These are phyloP conservation scores for Linderniella brevidens DNA, from an alignment of 257 asterid species.

Conservation along the genomic window DNA sequence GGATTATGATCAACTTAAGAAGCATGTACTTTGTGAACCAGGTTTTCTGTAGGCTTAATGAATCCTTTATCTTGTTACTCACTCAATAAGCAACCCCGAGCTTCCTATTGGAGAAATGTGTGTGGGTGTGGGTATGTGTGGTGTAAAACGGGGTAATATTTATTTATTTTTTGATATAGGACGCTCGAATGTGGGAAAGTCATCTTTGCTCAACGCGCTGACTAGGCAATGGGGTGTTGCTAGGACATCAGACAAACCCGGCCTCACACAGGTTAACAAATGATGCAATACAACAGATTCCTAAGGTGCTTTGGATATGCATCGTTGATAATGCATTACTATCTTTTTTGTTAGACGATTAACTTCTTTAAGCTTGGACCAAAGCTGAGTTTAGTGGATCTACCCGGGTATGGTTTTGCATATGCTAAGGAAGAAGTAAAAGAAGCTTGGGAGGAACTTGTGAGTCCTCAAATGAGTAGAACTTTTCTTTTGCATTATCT, in stretches of 20 bases:
- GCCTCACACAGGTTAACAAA: conserved; percentile 76
- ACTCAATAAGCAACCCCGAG: too few relatives aligned
- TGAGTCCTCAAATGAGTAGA: conserved; percentile 28
- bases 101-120: too few relatives aligned
- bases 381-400: conserved; percentile 72
- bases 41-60: too few relatives aligned
- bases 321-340: conserved; percentile 2
- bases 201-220: conserved; percentile 74
- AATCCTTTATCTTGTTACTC: too few relatives aligned
- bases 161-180: conserved; percentile 37
- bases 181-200: conserved; percentile 94
- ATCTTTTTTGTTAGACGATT: conserved; percentile 38
- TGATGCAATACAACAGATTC: conserved; percentile 9
- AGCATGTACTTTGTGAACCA: too few relatives aligned
- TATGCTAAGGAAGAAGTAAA: conserved; percentile 94
- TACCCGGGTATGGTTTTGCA: conserved; percentile 99
- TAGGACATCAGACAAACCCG: conserved; percentile 97
- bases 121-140: too few relatives aligned
- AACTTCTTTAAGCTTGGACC: conserved; percentile 81
- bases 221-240: conserved; percentile 98
- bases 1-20: too few relatives aligned
- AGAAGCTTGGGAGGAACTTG: conserved; percentile 98
- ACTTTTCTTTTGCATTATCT: not conserved
- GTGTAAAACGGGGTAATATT: conserved; percentile 8
- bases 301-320: conserved; percentile 1